Percentiles rank a stretch among this genome's conserved stretches.
Evolutionary conservation across 192 early-diverging fungal genomes (phyloP).

Genomic region (Coemansia sp.): DNA sequence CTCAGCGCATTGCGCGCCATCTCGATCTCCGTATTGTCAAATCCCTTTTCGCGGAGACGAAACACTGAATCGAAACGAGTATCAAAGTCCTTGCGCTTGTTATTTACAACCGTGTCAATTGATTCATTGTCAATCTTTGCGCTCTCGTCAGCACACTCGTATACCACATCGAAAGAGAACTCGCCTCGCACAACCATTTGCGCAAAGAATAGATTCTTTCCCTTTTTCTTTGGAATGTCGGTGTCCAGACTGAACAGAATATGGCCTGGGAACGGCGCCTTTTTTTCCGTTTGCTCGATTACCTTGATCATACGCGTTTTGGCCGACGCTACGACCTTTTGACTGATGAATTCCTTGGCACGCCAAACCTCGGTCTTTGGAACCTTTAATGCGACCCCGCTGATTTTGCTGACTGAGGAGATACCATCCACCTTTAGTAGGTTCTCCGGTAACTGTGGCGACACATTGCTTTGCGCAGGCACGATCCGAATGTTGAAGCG

Average conservation of each 20-base stretch:
- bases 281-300: conserved; percentile 6
- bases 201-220: conserved; percentile 30
- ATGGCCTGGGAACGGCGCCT: conserved; percentile 59
- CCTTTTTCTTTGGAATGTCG: conserved; percentile 25
- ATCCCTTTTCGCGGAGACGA: conserved; percentile 67
- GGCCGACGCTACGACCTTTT: conserved; percentile 17
- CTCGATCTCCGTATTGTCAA: conserved; percentile 54
- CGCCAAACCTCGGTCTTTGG: conserved; percentile 37
- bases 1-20: conserved; percentile 77
- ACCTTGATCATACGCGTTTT: conserved; percentile 14
- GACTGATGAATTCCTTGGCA: conserved; percentile 30
- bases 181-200: conserved; percentile 42
- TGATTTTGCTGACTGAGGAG: conserved; percentile 4
- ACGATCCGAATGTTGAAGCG: conserved; percentile 59
- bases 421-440: conserved; percentile 13
- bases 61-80: conserved; percentile 74
- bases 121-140: conserved; percentile 25
- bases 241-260: conserved; percentile 61
- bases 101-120: conserved; percentile 20
- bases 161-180: conserved; percentile 46
- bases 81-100: conserved; percentile 60
- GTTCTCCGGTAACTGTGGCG: conserved; percentile 15
- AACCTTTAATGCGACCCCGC: conserved; percentile 23
- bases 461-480: conserved; percentile 24
- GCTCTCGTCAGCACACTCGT: conserved; percentile 26